Conservation (phyloP, 2,329 filamentous ascomycete genomes). For the Orbilia quercus region DNA sequence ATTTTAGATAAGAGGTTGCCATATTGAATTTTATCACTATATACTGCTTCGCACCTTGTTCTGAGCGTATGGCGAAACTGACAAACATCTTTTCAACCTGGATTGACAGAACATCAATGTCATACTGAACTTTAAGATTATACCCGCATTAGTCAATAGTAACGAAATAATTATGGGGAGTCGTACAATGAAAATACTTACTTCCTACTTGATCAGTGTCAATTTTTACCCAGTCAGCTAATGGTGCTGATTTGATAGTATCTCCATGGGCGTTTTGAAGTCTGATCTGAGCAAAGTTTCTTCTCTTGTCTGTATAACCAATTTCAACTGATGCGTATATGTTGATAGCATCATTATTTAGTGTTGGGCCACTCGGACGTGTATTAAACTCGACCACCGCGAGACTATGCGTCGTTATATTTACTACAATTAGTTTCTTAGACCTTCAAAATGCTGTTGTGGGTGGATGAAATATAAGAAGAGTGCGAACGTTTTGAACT, state of each 20-base stretch:
- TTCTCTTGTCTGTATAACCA: slow-evolving; percentile 19
- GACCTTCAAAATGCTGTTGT: background rate
- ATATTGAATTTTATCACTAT: too few relatives aligned
- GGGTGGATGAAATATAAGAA: background rate
- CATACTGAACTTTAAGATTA: slow-evolving; percentile 10
- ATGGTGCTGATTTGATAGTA: slow-evolving; percentile 29
- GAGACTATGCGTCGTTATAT: too few relatives aligned
- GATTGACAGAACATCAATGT: slow-evolving; percentile 25
- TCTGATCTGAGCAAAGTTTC: slow-evolving; percentile 26
- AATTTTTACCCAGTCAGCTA: slow-evolving; percentile 24
- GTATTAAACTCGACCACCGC: slow-evolving; percentile 30
- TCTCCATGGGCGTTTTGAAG: slow-evolving; percentile 31
- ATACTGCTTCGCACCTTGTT: slow-evolving; percentile 28
- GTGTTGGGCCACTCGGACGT: slow-evolving; percentile 18
- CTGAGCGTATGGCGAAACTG: slow-evolving; percentile 18
- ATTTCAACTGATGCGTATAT: slow-evolving; percentile 16
- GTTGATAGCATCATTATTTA: slow-evolving; percentile 23
- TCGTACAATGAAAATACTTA: background rate
- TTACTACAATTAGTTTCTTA: too few relatives aligned
- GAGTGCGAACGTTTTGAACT: slow-evolving; percentile 27
- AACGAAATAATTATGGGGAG: background rate
- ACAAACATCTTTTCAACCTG: slow-evolving; percentile 33
- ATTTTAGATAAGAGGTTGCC: background rate
- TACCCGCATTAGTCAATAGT: background rate
- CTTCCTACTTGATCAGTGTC: slow-evolving; percentile 27